Percentiles rank a stretch among this genome's conserved stretches.
These are phyloP conservation scores for Fusarium lyarnte DNA, from an alignment of 2,329 filamentous ascomycete species.

Conservation along the genomic window DNA sequence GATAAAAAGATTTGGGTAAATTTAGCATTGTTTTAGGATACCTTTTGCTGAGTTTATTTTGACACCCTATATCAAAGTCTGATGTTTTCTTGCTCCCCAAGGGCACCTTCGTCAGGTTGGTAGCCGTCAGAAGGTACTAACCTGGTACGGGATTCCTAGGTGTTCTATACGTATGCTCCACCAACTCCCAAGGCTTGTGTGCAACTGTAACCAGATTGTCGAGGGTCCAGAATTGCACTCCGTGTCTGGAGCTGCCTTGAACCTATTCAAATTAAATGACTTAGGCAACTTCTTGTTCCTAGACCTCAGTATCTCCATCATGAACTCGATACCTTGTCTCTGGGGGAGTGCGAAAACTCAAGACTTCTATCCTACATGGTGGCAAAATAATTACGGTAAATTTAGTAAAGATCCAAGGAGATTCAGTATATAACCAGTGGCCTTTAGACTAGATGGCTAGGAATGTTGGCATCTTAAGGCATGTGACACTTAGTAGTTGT, in stretches of 20 bases:
- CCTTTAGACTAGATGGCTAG: background rate
- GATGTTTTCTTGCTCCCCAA: no score
- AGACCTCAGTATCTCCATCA: background rate
- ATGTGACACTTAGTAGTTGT: background rate
- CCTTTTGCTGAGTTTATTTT: no score
- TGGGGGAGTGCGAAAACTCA: background rate
- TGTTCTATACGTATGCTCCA: background rate
- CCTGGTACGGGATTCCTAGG: background rate
- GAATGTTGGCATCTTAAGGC: background rate
- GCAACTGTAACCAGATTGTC: conserved; percentile 1
- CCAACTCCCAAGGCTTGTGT: background rate
- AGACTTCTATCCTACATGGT: background rate
- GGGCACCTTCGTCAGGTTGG: background rate
- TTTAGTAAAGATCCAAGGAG: background rate
- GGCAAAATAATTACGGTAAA: background rate
- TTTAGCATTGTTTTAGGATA: no score
- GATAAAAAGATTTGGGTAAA: no score
- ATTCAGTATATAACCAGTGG: background rate
- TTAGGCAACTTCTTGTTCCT: background rate
- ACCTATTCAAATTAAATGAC: background rate
- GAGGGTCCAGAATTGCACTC: conserved; percentile 26
- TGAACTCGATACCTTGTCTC: background rate
- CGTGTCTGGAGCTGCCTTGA: background rate
- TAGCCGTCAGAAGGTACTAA: background rate
- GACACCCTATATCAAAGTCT: no score